Percentiles rank a stretch among this genome's conserved stretches.
These are phyloP conservation scores for Solanum lycopersicoides DNA, from an alignment of 257 asterid species.

Conservation along the genomic window DNA sequence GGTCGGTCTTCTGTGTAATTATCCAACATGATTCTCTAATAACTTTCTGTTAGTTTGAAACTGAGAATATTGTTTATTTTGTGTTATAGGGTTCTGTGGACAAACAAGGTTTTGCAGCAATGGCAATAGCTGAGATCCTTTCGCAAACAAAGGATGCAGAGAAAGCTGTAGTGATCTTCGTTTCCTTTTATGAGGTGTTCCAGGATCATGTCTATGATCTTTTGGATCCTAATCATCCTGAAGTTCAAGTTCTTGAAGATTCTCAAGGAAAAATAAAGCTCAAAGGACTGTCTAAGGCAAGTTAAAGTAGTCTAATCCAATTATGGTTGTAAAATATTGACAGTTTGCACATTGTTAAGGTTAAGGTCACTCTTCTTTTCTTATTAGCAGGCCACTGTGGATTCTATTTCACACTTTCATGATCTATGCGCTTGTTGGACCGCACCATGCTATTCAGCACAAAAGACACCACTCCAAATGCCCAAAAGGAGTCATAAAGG, in stretches of 20 bases:
- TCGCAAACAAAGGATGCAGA: slow-evolving; percentile 29
- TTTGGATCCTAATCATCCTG: slow-evolving; percentile 40
- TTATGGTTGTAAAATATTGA: neutral
- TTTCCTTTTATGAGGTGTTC: slow-evolving; percentile 57
- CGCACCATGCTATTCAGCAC: slow-evolving; percentile 14
- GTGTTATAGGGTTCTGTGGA: slow-evolving; percentile 44
- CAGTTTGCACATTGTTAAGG: neutral
- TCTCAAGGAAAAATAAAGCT: slow-evolving; percentile 61
- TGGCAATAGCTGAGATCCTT: slow-evolving; percentile 65
- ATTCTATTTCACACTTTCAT: slow-evolving; percentile 38
- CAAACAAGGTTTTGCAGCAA: slow-evolving; percentile 58
- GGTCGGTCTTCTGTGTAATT: slow-evolving; percentile 20
- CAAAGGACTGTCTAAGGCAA: slow-evolving; percentile 76
- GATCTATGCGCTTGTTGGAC: slow-evolving; percentile 21
- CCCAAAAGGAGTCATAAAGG: slow-evolving; percentile 51
- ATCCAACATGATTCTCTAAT: neutral
- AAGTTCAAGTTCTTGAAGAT: slow-evolving; percentile 58
- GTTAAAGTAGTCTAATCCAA: neutral
- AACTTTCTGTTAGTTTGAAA: neutral
- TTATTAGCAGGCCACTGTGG: slow-evolving; percentile 40
- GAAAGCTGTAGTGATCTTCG: slow-evolving; percentile 34
- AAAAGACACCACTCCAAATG: slow-evolving; percentile 25
- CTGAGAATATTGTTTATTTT: neutral
- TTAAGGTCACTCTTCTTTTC: slow-evolving; percentile 1
- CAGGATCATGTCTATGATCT: slow-evolving; percentile 66